Conservation (phyloP, 352 stramenopile species). For the Globisporangium heterothallicum region DNA sequence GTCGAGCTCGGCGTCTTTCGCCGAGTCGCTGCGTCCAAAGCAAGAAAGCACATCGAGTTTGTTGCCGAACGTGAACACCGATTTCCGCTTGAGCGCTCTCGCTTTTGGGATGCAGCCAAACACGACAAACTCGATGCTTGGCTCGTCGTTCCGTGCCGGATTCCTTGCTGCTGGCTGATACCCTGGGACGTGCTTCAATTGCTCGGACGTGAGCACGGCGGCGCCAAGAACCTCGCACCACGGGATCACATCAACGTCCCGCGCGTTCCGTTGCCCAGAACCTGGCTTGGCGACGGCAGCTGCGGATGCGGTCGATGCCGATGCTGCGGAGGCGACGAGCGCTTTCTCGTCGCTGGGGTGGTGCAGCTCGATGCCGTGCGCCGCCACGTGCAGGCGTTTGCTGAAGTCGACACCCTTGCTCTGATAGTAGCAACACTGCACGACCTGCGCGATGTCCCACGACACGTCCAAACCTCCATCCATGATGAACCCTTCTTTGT, state of each 20-base stretch:
- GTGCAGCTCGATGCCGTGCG: conserved; percentile 6
- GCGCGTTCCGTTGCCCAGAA: conserved; percentile 2
- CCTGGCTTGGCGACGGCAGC: no score
- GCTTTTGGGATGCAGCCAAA: conserved; percentile 26
- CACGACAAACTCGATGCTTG: conserved; percentile 29
- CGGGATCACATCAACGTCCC: conserved; percentile 28
- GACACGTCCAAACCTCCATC: neutral
- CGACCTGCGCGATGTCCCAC: neutral
- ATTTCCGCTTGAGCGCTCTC: conserved; percentile 7
- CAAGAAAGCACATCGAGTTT: conserved; percentile 12
- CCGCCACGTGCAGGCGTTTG: conserved; percentile 5
- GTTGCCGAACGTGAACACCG: conserved; percentile 19
- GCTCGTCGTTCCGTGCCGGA: conserved; percentile 8
- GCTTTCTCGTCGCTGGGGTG: neutral
- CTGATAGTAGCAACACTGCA: conserved; percentile 9
- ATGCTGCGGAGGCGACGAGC: neutral
- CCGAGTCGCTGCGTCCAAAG: conserved; percentile 13
- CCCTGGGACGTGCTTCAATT: conserved; percentile 14
- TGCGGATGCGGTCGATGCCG: no score
- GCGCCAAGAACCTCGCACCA: conserved; percentile 44
- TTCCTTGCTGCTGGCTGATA: conserved; percentile 10
- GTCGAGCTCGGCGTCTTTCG: conserved; percentile 15
- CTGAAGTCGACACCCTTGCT: neutral
- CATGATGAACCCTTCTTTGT: no score
- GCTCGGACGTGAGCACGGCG: conserved; percentile 19